These are phyloP conservation scores for Calonectria henricotiae DNA, from an alignment of 2,329 filamentous ascomycete species.

Conservation along the genomic window DNA sequence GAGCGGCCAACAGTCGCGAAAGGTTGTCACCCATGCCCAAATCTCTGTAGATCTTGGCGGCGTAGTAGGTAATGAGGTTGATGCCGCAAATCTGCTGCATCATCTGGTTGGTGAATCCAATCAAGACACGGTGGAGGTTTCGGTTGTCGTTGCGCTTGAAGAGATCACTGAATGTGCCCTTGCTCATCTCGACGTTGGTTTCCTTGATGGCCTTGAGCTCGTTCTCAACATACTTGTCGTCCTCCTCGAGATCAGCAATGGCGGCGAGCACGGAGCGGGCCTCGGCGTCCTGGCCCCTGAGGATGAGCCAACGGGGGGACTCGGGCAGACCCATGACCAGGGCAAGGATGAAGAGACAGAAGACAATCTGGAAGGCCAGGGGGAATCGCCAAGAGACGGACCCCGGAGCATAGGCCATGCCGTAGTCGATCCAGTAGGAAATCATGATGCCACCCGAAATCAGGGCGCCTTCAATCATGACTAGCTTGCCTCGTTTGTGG, in stretches of 20 bases:
- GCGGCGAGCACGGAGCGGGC: slow-evolving; percentile 66
- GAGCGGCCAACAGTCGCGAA: slow-evolving; percentile 71
- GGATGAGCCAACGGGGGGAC: slow-evolving; percentile 67
- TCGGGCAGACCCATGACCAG: slow-evolving; percentile 71
- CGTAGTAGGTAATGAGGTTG: slow-evolving; percentile 77
- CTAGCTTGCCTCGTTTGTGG: slow-evolving; percentile 73
- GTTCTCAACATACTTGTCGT: slow-evolving; percentile 72
- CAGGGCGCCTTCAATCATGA: slow-evolving; percentile 74
- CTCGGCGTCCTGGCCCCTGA: slow-evolving; percentile 65
- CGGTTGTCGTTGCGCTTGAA: slow-evolving; percentile 74
- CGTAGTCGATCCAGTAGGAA: slow-evolving; percentile 75
- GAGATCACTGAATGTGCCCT: slow-evolving; percentile 73
- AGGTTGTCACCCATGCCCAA: slow-evolving; percentile 70
- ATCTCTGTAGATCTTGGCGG: slow-evolving; percentile 72
- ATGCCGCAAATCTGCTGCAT: slow-evolving; percentile 76
- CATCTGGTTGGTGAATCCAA: slow-evolving; percentile 75
- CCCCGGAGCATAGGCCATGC: slow-evolving; percentile 66
- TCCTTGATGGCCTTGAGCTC: slow-evolving; percentile 76
- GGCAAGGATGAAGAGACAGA: slow-evolving; percentile 72
- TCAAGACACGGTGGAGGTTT: slow-evolving; percentile 71
- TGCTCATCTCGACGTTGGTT: slow-evolving; percentile 79
- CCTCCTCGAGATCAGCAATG: slow-evolving; percentile 69
- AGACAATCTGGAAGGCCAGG: slow-evolving; percentile 70
- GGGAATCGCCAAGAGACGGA: slow-evolving; percentile 72
- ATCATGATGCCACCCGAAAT: slow-evolving; percentile 73